Evolutionary conservation across 768 basidiomycete species (phyloP), one percentile per base, ranked within the genome.

Genomic region (Chalciporus pseudorubinellus): DNA sequence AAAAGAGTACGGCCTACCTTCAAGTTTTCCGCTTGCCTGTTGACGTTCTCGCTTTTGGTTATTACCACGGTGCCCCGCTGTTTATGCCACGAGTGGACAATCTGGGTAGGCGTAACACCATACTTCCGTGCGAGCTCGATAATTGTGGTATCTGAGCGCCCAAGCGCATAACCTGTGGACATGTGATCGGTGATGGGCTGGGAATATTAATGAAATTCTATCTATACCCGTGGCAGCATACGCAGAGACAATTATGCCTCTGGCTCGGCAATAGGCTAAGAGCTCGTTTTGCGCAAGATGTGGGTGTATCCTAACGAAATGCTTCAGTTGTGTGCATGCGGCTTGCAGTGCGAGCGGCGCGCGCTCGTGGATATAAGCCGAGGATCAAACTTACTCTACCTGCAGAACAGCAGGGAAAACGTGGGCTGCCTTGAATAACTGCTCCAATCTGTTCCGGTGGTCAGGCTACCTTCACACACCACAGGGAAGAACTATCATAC

Each of bases 31-130:
- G 71, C 74, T 63, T 82, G 80, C 42, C 77, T 67, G 19, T 72
- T 71, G 22, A 61, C 60, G 52, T 80, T 72, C n/a, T 65, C 67
- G 48, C 78, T 74, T 70, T 86, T 84, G n/a, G 82, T 80, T 31
- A 85, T 76, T 18, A 82, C 77, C 11, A 72, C 70, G 10, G 79
- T 74, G 12, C 77, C 78, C 6, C 78, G 71, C 61, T 81, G 74
- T 6, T 80, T 76, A 12, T 72, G 75, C 84, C 83, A 85, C 53
- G 78, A 74, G n/a, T 84, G 71, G 3, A 79, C 62, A 8, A 81
- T 72, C 57, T 82, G 80, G 2, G 77, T 77, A 4, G 81, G 65
- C 39, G 76, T 69, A 14, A 59, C 81, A 33, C 76, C 70, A 63
- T 79, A 64, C 45, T 71, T 71, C 18, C 65, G 54, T 1, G 76